Evolutionary conservation across 352 stramenopile species (phyloP), one percentile per base, ranked within the genome.

Genomic region (Phytophthora lateralis): DNA sequence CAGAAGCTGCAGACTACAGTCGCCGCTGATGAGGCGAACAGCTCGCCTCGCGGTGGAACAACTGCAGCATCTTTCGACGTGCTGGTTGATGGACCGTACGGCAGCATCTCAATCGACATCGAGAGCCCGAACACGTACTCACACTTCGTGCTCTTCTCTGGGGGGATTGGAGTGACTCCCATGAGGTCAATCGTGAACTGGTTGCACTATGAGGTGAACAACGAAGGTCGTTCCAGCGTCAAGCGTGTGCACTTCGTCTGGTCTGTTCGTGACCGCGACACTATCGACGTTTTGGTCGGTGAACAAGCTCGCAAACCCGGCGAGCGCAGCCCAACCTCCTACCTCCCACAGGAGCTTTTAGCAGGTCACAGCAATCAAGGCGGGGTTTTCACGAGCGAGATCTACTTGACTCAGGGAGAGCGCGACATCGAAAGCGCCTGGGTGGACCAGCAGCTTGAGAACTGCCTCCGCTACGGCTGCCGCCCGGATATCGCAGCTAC

Each of bases 191-290:
- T 68, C 14, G 12, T 68, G 37, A 68, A 63, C 34, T 58, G 45
- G 53, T 24, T 82, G 20, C 45, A 76, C 47, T 43, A 73, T 34
- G 53, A 73, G 7, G 5, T 38, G n/a, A 34, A 61, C 24, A 1
- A 63, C n/a, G 45, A 50, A 42, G 52, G 38, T 30, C 76, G 68
- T 10, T 47, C 39, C 0, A 41, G 24, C 11, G n/a, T 84, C 12
- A 29, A 80, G 32, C 63, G 67, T 10, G 73, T 80, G 20, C 59
- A 71, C 42, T 88, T 88, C 14, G 68, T 84, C 0, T 88, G 78
- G 75, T 73, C 75, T 0, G 61, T 80, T 1, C 70, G 63, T 0
- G 69, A 85, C 12, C 68, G 61, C 0, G 71, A 75, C 5, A 29
- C 26, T 4, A 29, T 29, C 6, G 26, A 29, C 3, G 26, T 4